Conservation (phyloP, 768 basidiomycete genomes). For the Lactarius pseudohatsudake region DNA sequence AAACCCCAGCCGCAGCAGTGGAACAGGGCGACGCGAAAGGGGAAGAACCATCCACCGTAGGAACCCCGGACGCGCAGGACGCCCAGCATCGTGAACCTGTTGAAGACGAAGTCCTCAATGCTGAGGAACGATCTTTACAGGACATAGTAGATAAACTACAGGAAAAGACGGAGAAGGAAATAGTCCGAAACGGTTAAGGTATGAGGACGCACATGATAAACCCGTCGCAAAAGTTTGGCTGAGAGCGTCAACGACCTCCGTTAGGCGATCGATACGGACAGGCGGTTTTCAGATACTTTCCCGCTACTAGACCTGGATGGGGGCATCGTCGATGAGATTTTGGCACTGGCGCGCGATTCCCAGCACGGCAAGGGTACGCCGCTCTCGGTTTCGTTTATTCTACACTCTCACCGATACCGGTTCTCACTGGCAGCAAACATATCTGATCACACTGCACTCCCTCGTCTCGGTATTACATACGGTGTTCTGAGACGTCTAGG, state of each 20-base stretch:
- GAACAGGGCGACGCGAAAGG: constrained; percentile 26
- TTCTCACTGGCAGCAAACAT: constrained; percentile 43
- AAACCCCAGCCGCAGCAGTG: constrained; percentile 39
- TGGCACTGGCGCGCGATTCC: constrained; percentile 43
- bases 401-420: neutral
- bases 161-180: constrained; percentile 87
- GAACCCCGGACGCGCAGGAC: neutral
- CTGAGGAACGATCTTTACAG: constrained; percentile 63
- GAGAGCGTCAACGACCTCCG: neutral
- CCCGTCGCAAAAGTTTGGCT: neutral
- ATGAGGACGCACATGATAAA: constrained; percentile 18
- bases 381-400: neutral
- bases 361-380: constrained; percentile 35
- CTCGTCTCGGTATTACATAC: constrained; percentile 75
- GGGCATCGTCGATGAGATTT: constrained; percentile 54
- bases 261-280: constrained; percentile 80
- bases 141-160: constrained; percentile 76
- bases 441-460: constrained; percentile 67
- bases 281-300: constrained; percentile 65
- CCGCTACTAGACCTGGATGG: constrained; percentile 63
- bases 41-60: neutral
- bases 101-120: constrained; percentile 34
- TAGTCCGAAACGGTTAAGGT: constrained; percentile 70
- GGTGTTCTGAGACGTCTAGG: constrained; percentile 78
- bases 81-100: constrained; percentile 3